These are phyloP conservation scores for Euphorbia corollata DNA, from an alignment of 441 rosid genomes.

Conservation along the genomic window DNA sequence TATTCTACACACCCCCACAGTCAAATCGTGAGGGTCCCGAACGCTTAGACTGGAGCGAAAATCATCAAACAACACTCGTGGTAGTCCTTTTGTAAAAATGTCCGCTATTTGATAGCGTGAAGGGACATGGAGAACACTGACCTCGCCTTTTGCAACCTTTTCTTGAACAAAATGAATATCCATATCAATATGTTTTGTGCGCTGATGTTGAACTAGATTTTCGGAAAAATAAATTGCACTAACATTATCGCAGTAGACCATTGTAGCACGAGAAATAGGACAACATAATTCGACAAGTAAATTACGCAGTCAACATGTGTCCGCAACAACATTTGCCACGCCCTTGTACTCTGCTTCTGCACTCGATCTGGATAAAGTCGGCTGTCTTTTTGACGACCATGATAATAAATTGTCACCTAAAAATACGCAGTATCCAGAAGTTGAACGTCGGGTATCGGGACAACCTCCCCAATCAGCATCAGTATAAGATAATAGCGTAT, in stretches of 20 bases:
- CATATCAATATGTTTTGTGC: neutral
- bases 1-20: conserved; percentile 2
- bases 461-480: neutral
- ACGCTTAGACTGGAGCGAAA: neutral
- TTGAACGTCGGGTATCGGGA: neutral
- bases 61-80: neutral
- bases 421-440: neutral
- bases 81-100: neutral
- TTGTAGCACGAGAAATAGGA: neutral
- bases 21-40: neutral
- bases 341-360: neutral
- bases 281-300: neutral
- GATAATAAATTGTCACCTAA: neutral
- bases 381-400: neutral
- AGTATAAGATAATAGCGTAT: neutral
- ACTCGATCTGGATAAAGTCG: neutral
- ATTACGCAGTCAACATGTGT: neutral
- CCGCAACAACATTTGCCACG: neutral
- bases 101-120: neutral
- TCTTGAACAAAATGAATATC: neutral
- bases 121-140: neutral
- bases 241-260: neutral
- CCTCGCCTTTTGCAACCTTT: neutral
- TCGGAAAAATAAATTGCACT: neutral
- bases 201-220: neutral